A percentile compares a stretch with the other conserved stretches of the same genome.
phyloP scores from a whole-genome alignment of 805 yeast species.

The Starmerella ratchasimensis region DNA sequence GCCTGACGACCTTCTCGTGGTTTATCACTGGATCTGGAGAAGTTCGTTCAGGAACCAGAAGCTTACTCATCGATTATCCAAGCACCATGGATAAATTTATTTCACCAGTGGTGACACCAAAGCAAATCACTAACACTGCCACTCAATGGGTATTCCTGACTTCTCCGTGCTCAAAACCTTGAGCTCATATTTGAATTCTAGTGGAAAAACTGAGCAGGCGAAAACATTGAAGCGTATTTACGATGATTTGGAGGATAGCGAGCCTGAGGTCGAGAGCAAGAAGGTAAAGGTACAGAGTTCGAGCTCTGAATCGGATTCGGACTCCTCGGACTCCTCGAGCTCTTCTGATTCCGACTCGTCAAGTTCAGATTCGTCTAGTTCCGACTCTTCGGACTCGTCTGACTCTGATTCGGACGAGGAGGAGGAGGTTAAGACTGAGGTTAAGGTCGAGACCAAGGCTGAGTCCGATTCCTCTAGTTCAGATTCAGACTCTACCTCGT shows the following conservation, averaged over 20 bases:
- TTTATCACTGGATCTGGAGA: too few relatives aligned
- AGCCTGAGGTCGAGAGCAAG: neutral
- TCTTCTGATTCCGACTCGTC: slow-evolving; percentile 19
- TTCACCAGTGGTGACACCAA: too few relatives aligned
- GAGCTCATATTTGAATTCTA: slow-evolving; percentile 22
- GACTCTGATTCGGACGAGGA: slow-evolving; percentile 1
- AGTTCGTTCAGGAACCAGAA: too few relatives aligned
- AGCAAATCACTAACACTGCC: too few relatives aligned
- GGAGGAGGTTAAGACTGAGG: neutral
- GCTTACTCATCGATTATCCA: too few relatives aligned
- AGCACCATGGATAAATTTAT: too few relatives aligned
- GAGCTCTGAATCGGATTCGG: slow-evolving; percentile 5
- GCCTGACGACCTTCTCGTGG: too few relatives aligned
- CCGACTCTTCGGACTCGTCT: slow-evolving; percentile 5
- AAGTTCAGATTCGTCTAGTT: neutral
- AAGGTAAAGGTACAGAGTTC: slow-evolving; percentile 1
- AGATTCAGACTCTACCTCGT: slow-evolving; percentile 7
- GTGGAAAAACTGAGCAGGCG: slow-evolving; percentile 25
- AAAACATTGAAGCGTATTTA: slow-evolving; percentile 23
- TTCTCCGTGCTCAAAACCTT: slow-evolving; percentile 23
- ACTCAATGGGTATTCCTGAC: slow-evolving; percentile 14
- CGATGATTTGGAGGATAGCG: slow-evolving; percentile 14
- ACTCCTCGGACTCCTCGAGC: slow-evolving; percentile 4
- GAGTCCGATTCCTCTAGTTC: slow-evolving; percentile 3
- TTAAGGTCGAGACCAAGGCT: too few relatives aligned